These are phyloP conservation scores for Macrolepiota fuliginosa DNA, from an alignment of 768 basidiomycete species.

Conservation along the genomic window DNA sequence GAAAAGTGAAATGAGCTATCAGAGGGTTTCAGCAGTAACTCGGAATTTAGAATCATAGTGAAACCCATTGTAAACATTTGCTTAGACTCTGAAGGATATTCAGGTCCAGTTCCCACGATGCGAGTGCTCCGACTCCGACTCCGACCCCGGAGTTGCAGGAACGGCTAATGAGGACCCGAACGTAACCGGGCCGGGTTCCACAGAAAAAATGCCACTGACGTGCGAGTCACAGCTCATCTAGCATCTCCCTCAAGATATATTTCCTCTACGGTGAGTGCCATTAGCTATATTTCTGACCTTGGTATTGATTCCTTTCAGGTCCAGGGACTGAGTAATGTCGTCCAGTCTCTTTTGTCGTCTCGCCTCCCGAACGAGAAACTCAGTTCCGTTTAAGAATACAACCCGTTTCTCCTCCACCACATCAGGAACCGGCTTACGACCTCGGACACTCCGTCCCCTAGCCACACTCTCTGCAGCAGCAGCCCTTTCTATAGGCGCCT, in stretches of 20 bases:
- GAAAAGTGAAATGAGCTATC: not conserved
- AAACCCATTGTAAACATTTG: no score
- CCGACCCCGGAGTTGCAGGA: no score
- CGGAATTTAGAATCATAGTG: no score
- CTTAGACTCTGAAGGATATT: no score
- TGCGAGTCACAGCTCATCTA: no score
- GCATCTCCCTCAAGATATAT: no score
- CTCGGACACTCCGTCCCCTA: not conserved
- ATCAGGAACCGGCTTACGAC: not conserved
- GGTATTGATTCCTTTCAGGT: not conserved
- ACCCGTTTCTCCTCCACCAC: constrained; percentile 6
- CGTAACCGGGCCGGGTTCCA: no score
- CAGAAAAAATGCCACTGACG: no score
- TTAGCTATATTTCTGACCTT: no score
- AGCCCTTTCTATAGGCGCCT: constrained; percentile 1
- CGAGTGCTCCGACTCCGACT: no score
- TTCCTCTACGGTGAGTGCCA: not conserved
- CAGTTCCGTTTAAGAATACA: not conserved
- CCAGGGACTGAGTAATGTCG: not conserved
- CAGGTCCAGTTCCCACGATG: no score
- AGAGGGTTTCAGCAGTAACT: not conserved
- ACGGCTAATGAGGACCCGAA: no score
- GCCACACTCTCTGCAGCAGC: not conserved
- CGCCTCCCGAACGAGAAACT: constrained; percentile 2
- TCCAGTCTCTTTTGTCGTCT: not conserved